Percentiles rank a stretch among this genome's conserved stretches.
Evolutionary conservation across 2,329 filamentous ascomycete genomes (phyloP).

Genomic region (Emergomyces pasteurianus): DNA sequence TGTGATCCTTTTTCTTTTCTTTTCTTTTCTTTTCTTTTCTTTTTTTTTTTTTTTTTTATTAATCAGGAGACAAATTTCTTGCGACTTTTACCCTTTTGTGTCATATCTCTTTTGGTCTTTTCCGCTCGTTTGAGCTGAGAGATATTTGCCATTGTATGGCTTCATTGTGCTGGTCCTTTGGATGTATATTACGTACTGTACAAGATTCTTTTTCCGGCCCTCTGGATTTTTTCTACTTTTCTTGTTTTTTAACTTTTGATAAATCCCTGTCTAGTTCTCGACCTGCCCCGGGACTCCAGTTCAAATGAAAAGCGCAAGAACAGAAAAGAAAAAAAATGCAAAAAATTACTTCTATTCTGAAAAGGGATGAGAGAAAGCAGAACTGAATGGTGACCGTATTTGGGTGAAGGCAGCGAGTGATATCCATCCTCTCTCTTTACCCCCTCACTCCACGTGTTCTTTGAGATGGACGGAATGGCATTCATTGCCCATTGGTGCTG

Average conservation of each 20-base stretch:
- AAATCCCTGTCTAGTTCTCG: not conserved
- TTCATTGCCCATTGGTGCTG: not conserved
- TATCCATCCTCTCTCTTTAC: not conserved
- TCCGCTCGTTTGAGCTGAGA: not conserved
- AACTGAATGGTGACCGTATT: not conserved
- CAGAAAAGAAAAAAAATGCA: not conserved
- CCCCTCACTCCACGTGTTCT: not conserved
- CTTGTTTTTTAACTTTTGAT: not conserved
- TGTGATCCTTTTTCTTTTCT: no score
- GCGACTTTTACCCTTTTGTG: not conserved
- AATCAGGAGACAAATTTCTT: no score
- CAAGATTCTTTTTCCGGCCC: not conserved
- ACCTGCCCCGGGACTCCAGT: not conserved
- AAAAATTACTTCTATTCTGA: not conserved
- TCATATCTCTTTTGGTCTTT: not conserved
- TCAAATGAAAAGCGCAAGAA: not conserved
- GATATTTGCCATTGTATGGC: not conserved
- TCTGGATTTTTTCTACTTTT: not conserved
- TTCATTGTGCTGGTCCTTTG: not conserved
- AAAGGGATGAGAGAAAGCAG: not conserved
- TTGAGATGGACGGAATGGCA: not conserved
- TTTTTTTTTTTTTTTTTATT: not conserved
- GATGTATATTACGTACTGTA: not conserved
- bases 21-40: not conserved
- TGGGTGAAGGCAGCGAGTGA: not conserved